A percentile compares a stretch with the other conserved stretches of the same genome.
phyloP scores from a whole-genome alignment of 163 green algal species.

The Picocystis sp. region DNA sequence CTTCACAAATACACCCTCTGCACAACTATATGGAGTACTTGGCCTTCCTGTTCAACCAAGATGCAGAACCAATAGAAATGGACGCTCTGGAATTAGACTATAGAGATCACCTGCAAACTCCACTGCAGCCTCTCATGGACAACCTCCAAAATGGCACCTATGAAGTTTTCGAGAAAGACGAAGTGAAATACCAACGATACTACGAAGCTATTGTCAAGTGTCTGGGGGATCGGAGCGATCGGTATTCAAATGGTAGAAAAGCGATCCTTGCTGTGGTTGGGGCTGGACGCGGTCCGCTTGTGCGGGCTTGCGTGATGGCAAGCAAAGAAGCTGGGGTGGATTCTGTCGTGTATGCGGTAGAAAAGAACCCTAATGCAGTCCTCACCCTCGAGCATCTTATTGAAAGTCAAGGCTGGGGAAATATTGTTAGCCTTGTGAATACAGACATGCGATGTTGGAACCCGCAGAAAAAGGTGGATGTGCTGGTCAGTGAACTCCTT shows the following conservation, averaged over 20 bases:
- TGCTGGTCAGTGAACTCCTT: conserved; percentile 88
- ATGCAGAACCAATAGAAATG: conserved; percentile 31
- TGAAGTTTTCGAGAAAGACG: conserved; percentile 90
- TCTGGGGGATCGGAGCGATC: conserved; percentile 14
- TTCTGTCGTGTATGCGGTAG: conserved; percentile 75
- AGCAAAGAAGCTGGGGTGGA: conserved; percentile 16
- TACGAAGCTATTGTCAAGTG: conserved; percentile 44
- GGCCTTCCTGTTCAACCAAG: conserved; percentile 66
- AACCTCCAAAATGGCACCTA: conserved; percentile 92
- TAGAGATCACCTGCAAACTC: conserved; percentile 77
- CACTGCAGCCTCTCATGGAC: conserved; percentile 90
- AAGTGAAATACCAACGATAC: conserved; percentile 81
- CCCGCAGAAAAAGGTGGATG: conserved; percentile 58
- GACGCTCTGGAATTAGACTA: conserved; percentile 61
- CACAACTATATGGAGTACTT: conserved; percentile 80
- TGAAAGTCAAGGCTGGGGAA: conserved; percentile 19
- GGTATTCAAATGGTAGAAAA: neutral
- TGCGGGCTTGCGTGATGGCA: conserved; percentile 58
- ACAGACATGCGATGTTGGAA: conserved; percentile 71
- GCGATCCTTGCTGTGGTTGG: conserved; percentile 86
- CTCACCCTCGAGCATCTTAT: conserved; percentile 45
- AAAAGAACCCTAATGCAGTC: conserved; percentile 97
- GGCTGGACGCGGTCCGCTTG: conserved; percentile 76
- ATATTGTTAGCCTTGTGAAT: conserved; percentile 39
- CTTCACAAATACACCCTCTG: conserved; percentile 38